Conservation (phyloP, 2,329 filamentous ascomycete species). For the Bipolaris victoriae region DNA sequence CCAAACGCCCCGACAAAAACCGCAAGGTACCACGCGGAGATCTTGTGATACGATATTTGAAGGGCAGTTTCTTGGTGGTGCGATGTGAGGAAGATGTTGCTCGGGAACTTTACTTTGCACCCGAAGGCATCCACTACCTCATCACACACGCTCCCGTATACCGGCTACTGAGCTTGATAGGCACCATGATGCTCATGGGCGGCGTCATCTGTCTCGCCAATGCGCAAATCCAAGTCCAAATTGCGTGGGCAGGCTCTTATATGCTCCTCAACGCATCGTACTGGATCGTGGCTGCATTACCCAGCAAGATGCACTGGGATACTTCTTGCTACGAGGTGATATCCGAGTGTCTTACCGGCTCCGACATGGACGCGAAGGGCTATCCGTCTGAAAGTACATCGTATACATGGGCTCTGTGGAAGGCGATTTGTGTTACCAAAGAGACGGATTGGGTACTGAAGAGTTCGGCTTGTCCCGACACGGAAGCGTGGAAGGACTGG, state of each 20-base stretch:
- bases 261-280: slow-evolving; percentile 58
- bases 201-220: slow-evolving; percentile 60
- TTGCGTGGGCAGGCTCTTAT: slow-evolving; percentile 58
- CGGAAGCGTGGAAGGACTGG: slow-evolving; percentile 52
- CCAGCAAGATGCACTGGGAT: slow-evolving; percentile 56
- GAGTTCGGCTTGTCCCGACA: slow-evolving; percentile 52
- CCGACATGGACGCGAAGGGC: slow-evolving; percentile 42
- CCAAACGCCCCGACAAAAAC: slow-evolving; percentile 42
- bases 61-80: slow-evolving; percentile 58
- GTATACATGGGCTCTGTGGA: slow-evolving; percentile 59
- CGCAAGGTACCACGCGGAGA: slow-evolving; percentile 50
- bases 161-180: slow-evolving; percentile 56
- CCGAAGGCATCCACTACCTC: slow-evolving; percentile 57
- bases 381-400: slow-evolving; percentile 40
- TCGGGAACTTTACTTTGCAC: slow-evolving; percentile 59
- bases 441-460: slow-evolving; percentile 52
- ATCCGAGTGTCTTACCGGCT: slow-evolving; percentile 45
- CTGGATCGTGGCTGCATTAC: slow-evolving; percentile 59
- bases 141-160: slow-evolving; percentile 51
- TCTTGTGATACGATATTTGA: slow-evolving; percentile 58
- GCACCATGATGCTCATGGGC: slow-evolving; percentile 60
- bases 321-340: slow-evolving; percentile 53
- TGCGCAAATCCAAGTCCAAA: slow-evolving; percentile 55
- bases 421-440: slow-evolving; percentile 55
- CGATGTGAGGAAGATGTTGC: slow-evolving; percentile 58